Conservation (phyloP, 2,329 filamentous ascomycete genomes). For the Paecilomyces formosus region DNA sequence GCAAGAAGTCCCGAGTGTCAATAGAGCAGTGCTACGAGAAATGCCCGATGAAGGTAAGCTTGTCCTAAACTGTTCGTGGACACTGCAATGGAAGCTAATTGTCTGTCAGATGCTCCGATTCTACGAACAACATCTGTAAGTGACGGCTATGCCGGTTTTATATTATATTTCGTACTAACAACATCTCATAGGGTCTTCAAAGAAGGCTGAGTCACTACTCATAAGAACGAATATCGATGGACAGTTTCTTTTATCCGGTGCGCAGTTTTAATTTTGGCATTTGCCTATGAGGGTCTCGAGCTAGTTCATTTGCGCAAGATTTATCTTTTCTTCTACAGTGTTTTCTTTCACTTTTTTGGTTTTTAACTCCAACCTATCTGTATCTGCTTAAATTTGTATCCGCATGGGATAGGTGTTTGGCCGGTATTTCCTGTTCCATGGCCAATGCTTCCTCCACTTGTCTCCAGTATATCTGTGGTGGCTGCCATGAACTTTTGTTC, state of each 20-base stretch:
- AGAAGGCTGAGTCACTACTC: conserved; percentile 13
- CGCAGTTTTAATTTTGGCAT: neutral
- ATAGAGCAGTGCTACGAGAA: conserved; percentile 34
- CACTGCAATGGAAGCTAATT: conserved; percentile 7
- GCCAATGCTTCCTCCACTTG: neutral
- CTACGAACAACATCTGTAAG: conserved; percentile 43
- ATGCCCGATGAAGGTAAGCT: conserved; percentile 34
- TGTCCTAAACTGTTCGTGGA: neutral
- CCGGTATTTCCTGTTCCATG: neutral
- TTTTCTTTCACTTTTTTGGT: neutral
- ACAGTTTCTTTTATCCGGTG: neutral
- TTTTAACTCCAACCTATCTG: neutral
- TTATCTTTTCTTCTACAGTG: neutral
- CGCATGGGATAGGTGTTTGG: neutral
- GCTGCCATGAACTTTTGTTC: neutral
- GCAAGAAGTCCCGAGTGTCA: conserved; percentile 34
- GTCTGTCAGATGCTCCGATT: conserved; percentile 38
- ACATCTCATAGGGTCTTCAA: conserved; percentile 26
- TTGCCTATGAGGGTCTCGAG: neutral
- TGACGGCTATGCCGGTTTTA: conserved; percentile 4
- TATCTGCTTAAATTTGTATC: neutral
- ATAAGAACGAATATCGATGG: neutral
- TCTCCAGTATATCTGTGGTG: neutral
- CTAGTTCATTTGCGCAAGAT: neutral
- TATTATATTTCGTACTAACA: conserved; percentile 5